Percentiles rank a stretch among this genome's conserved stretches.
Evolutionary conservation across 2,329 filamentous ascomycete genomes (phyloP).

Genomic region (Decorospora gaudefroyi): DNA sequence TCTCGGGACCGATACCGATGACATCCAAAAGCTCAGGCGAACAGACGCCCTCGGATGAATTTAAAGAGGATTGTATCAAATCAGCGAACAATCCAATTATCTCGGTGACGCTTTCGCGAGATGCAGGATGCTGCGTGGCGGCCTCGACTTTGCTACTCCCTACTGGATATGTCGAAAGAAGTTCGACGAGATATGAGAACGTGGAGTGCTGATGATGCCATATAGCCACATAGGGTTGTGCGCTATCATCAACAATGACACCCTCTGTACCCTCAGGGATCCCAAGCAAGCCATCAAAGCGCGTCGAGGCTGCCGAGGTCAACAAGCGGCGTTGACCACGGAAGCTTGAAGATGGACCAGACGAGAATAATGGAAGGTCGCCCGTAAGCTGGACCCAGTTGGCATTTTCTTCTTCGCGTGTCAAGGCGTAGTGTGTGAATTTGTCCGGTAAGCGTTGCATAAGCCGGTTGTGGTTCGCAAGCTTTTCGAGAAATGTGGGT

Average conservation of each 20-base stretch:
- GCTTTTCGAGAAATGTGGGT: slow-evolving; percentile 60
- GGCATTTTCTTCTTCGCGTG: slow-evolving; percentile 82
- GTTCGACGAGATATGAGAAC: slow-evolving; percentile 76
- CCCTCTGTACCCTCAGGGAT: slow-evolving; percentile 70
- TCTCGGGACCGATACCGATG: slow-evolving; percentile 50
- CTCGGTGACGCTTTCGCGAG: slow-evolving; percentile 69
- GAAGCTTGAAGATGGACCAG: slow-evolving; percentile 21
- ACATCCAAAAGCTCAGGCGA: slow-evolving; percentile 37
- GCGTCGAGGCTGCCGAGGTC: slow-evolving; percentile 14
- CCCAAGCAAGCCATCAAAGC: slow-evolving; percentile 55
- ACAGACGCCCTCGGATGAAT: slow-evolving; percentile 33
- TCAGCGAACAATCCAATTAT: slow-evolving; percentile 74
- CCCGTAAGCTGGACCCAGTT: slow-evolving; percentile 73
- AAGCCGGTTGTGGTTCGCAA: slow-evolving; percentile 72
- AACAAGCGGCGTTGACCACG: slow-evolving; percentile 34
- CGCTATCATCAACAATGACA: slow-evolving; percentile 72
- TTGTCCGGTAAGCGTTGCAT: slow-evolving; percentile 74
- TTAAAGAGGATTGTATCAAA: slow-evolving; percentile 59
- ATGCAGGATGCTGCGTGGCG: slow-evolving; percentile 54
- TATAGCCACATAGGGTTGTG: slow-evolving; percentile 73
- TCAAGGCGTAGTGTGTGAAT: slow-evolving; percentile 76
- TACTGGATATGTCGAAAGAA: slow-evolving; percentile 68
- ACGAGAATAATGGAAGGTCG: slow-evolving; percentile 66
- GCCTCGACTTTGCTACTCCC: slow-evolving; percentile 57
- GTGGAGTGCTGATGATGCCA: slow-evolving; percentile 78